phyloP scores from a whole-genome alignment of 495 filamentous ascomycete species.

The Penicillium canescens region DNA sequence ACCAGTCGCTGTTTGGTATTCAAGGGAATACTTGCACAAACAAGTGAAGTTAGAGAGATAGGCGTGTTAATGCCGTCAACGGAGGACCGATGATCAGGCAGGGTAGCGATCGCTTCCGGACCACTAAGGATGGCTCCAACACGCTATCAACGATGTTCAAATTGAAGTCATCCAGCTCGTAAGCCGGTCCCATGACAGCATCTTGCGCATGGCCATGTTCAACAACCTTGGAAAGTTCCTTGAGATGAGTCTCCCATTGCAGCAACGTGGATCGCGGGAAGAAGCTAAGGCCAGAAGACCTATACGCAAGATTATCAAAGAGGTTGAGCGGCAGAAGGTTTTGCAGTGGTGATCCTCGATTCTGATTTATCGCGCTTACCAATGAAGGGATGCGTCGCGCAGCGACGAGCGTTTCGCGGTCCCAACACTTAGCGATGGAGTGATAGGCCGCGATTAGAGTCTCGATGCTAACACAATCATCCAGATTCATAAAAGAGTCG shows the following conservation, averaged over 20 bases:
- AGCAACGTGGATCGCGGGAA: no score
- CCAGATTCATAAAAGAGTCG: not conserved
- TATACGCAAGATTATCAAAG: not conserved
- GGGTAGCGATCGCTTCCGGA: no score
- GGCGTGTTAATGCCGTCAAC: not conserved
- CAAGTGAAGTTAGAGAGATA: not conserved
- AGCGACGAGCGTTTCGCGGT: not conserved
- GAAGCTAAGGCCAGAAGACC: not conserved
- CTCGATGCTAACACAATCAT: not conserved
- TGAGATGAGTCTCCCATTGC: no score
- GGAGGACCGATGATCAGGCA: no score
- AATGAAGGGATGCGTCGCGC: not conserved
- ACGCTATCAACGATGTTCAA: no score
- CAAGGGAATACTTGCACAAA: not conserved
- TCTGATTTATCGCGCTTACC: not conserved
- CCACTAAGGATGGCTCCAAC: no score
- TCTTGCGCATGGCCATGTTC: no score
- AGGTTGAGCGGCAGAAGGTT: not conserved
- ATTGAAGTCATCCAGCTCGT: no score
- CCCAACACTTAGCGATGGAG: not conserved
- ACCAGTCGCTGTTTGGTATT: constrained; percentile 6
- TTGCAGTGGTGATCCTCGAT: not conserved
- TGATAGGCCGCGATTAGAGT: constrained; percentile 2
- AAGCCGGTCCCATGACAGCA: no score
- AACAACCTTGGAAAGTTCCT: no score